These are phyloP conservation scores for Beauveria asiatica DNA, from an alignment of 2,329 filamentous ascomycete genomes.

Conservation along the genomic window DNA sequence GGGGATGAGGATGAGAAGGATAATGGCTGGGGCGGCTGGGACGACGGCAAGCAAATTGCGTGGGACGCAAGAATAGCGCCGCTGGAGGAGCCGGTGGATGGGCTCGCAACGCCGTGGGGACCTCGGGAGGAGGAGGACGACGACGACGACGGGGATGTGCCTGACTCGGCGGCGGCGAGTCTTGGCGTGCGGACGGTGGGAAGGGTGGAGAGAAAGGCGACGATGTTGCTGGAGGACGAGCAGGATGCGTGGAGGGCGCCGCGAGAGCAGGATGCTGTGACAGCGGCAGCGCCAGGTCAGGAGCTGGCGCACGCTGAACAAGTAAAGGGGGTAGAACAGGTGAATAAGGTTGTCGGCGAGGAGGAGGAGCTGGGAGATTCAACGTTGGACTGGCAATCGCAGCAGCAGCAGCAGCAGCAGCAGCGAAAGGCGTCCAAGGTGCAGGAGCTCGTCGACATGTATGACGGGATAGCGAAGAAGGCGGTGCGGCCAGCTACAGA, in stretches of 20 bases:
- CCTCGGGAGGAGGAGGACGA: neutral
- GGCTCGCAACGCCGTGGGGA: neutral
- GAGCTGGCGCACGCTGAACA: neutral
- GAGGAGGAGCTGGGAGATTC: no score
- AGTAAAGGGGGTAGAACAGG: no score
- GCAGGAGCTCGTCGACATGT: constrained; percentile 41
- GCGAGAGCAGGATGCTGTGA: neutral
- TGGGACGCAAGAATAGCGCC: neutral
- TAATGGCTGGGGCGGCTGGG: constrained; percentile 29
- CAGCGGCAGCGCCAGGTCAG: neutral
- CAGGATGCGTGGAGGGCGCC: neutral
- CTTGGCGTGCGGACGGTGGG: constrained; percentile 16
- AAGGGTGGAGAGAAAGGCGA: neutral
- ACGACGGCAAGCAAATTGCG: constrained; percentile 16
- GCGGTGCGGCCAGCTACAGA: neutral
- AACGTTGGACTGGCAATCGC: no score
- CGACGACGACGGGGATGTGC: no score
- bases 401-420: constrained; percentile 5
- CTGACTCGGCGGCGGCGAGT: constrained; percentile 24
- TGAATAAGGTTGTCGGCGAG: no score
- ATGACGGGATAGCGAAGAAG: constrained; percentile 33
- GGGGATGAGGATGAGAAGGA: constrained; percentile 22
- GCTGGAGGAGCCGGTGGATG: neutral
- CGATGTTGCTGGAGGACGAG: neutral
- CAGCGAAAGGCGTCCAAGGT: constrained; percentile 34